These are phyloP conservation scores for Macrolepiota fuliginosa DNA, from an alignment of 768 basidiomycete species.

Conservation along the genomic window DNA sequence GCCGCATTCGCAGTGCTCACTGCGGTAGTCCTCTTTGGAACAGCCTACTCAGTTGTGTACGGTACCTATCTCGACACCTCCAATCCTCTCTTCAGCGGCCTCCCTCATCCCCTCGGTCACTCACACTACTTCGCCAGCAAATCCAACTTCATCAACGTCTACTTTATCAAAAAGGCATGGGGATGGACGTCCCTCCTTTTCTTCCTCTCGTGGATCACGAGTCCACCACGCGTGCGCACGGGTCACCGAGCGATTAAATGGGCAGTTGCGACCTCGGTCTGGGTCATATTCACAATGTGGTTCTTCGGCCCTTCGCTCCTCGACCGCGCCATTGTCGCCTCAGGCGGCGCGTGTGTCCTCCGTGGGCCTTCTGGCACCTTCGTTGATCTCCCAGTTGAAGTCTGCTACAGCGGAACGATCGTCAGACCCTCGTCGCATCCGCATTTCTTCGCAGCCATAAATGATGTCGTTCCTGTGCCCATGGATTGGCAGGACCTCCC, in stretches of 20 bases:
- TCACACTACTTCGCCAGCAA: slow-evolving; percentile 80
- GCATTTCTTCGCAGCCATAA: slow-evolving; percentile 45
- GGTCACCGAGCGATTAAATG: slow-evolving; percentile 48
- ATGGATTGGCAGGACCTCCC: slow-evolving; percentile 50
- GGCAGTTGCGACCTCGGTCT: slow-evolving; percentile 56
- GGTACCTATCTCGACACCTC: slow-evolving; percentile 85
- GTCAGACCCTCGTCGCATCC: slow-evolving; percentile 66
- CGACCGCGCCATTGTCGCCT: slow-evolving; percentile 58
- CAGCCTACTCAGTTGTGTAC: slow-evolving; percentile 60
- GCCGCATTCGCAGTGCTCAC: slow-evolving; percentile 40
- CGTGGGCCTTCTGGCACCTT: slow-evolving; percentile 53
- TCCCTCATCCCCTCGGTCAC: slow-evolving; percentile 63
- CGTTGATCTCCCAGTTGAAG: slow-evolving; percentile 52
- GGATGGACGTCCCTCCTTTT: slow-evolving; percentile 81
- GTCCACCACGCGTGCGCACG: slow-evolving; percentile 43
- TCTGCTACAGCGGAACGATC: slow-evolving; percentile 49
- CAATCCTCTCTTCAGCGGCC: slow-evolving; percentile 62
- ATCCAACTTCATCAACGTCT: slow-evolving; percentile 74
- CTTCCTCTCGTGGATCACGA: slow-evolving; percentile 54
- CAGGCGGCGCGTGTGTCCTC: slow-evolving; percentile 80
- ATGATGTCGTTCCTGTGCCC: slow-evolving; percentile 21
- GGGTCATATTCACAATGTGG: slow-evolving; percentile 79
- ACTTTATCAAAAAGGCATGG: slow-evolving; percentile 92
- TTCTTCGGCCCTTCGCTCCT: slow-evolving; percentile 84
- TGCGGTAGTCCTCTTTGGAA: slow-evolving; percentile 54